phyloP scores from a whole-genome alignment of 768 basidiomycete species.

The Podaxis carcinomalis region DNA sequence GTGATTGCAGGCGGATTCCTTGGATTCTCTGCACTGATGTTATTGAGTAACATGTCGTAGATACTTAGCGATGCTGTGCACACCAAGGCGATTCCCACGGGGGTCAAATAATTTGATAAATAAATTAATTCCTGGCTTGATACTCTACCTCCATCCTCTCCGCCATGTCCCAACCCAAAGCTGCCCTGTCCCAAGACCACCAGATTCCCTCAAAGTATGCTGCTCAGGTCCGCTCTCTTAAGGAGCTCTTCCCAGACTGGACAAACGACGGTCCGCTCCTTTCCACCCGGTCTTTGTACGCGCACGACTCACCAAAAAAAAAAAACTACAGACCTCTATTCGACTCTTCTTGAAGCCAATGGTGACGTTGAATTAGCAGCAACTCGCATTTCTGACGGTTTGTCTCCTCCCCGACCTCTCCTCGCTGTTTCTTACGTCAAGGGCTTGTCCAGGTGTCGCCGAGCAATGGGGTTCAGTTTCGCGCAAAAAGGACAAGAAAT shows the following conservation, averaged over 20 bases:
- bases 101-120: slow-evolving; percentile 3
- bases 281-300: slow-evolving; percentile 14
- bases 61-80: not conserved
- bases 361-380: slow-evolving; percentile 72
- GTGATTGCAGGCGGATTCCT: slow-evolving; percentile 42
- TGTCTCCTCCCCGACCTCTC: slow-evolving; percentile 13
- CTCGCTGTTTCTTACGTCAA: slow-evolving; percentile 17
- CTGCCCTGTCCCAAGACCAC: slow-evolving; percentile 34
- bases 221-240: slow-evolving; percentile 53
- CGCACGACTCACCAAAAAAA: not conserved
- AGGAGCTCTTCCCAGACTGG: slow-evolving; percentile 69
- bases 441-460: slow-evolving; percentile 49
- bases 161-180: slow-evolving; percentile 53
- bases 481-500: slow-evolving; percentile 87
- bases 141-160: slow-evolving; percentile 17
- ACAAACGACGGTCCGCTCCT: slow-evolving; percentile 56
- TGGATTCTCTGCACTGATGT: slow-evolving; percentile 40
- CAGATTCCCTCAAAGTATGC: not conserved
- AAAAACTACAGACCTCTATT: slow-evolving; percentile 52
- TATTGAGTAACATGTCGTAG: slow-evolving; percentile 52
- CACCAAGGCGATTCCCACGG: slow-evolving; percentile 23
- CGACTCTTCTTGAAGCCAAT: slow-evolving; percentile 58
- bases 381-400: slow-evolving; percentile 75
- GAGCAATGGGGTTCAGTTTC: slow-evolving; percentile 82
- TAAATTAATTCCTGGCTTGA: slow-evolving; percentile 26